Evolutionary conservation across 2,329 filamentous ascomycete species (phyloP), one percentile per base, ranked within the genome.

Genomic region (Alternaria incomplexa): DNA sequence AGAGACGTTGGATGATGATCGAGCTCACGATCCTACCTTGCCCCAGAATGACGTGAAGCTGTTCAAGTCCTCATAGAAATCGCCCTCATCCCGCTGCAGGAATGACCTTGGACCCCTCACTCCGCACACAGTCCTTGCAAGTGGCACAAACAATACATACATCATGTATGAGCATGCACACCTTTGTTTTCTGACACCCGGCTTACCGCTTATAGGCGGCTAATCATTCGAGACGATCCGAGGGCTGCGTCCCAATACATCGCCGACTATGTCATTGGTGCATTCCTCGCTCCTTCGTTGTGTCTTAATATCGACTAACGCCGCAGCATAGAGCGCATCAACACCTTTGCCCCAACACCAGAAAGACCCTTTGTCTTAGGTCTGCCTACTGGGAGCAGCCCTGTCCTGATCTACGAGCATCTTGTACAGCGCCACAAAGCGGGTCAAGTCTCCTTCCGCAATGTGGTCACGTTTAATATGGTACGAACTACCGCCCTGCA

Each of bases 381-480:
- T 62, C 85, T 96, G 51, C 93, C 93, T 10, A 96, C 93, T 1
- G 93, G 93, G 57, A 93, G 91, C 73, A 94, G 90, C 66, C 93
- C 93, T 3, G 87, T 93, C 64, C 85, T 88, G 55, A 89, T 96
- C 68, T 96, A 96, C 83, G 88, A 89, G 78, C 86, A 90, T 70
- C 86, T 96, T 25, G 92, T 96, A 52, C 81, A 87, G 72, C 87
- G 86, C 75, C 89, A 90, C 83, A 91, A 91, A 81, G 85, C 87
- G 68, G 90, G 89, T 73, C 82, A 92, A 76, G 89, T 96, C 74
- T 95, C 92, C 1, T 96, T 96, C 79, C 89, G 90, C 75, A 88
- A 96, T 90, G 92, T 96, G 74, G 87, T 96, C 76, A 96, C 93
- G 25, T 96, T 96, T 85, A 96, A 96, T 81, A 96, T 96, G 93